Evolutionary conservation across 441 rosid species (phyloP), one percentile per base, ranked within the genome.

Genomic region (Erodium moschatum): DNA sequence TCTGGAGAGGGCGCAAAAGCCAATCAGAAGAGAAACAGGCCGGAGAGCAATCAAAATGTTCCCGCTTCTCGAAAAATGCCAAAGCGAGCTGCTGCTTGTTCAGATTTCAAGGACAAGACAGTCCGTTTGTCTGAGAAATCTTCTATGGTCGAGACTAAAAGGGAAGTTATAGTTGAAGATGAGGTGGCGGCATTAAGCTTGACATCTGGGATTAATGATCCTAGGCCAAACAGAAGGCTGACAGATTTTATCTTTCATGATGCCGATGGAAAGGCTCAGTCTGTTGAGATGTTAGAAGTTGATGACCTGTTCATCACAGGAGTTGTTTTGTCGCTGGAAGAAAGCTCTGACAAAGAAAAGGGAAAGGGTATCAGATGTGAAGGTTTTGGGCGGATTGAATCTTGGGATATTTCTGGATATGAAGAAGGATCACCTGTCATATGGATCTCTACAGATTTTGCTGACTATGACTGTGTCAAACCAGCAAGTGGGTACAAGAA

Each of bases 321-420:
- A 56, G 64, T 82, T 60, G 76, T 93, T 72, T 77, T 89, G 77
- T 89, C 91, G 24, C 75, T 70, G 1, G 90, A 87, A 60, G 85
- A 70, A 70, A 62, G 48, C 38, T 20, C 75, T 52, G 87, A 78
- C 12, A 79, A 80, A 62, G 87, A 83, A 33, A 83, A 75, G 68
- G 83, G 71, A 15, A 80, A 61, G 50, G 81, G 86, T 60, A 80
- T 86, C 12, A 76, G 82, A 69, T 89, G 93, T 19, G 77, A 81
- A 13, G 87, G 82, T 4, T 91, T 85, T 68, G 95, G 88, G 35
- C 81, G 90, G 21, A 72, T 87, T 3, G 92, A 89, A 78, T 33
- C 81, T 2, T 93, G 97, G 97, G 56, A 64, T 63, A 85, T 93
- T 15, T 87, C 98, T 46, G 98, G 96, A 3, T 93, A 87, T 40